These are phyloP conservation scores for Cucurbita moschata DNA, from an alignment of 306 rosid genomes.

Conservation along the genomic window DNA sequence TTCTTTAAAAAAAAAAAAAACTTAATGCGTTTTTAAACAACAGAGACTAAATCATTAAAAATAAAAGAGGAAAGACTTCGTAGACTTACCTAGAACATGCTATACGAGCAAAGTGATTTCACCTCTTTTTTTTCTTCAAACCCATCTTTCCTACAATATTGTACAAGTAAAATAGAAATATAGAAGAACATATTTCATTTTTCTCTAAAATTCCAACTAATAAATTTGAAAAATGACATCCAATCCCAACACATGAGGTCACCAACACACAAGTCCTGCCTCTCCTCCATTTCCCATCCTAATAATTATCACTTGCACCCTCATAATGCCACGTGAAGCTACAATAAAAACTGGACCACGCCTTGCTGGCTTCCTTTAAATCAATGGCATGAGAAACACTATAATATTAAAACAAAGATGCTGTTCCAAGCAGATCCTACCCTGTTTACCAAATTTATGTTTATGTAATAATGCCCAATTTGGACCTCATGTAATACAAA, in stretches of 20 bases:
- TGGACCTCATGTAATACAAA: background rate
- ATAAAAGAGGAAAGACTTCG: background rate
- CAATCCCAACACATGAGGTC: background rate
- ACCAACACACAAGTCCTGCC: background rate
- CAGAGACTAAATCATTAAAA: background rate
- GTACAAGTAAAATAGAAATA: background rate
- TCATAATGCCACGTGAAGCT: slow-evolving; percentile 1
- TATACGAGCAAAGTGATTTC: background rate
- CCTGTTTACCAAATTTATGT: background rate
- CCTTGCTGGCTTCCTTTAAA: background rate
- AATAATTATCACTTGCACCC: background rate
- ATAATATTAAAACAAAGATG: background rate
- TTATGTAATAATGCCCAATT: background rate
- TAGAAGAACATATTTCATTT: background rate
- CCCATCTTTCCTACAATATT: background rate
- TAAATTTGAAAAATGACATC: background rate
- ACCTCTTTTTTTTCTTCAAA: background rate
- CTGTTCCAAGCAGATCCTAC: background rate
- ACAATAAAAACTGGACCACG: background rate
- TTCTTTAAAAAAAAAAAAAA: too few species aligned
- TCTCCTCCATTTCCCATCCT: background rate
- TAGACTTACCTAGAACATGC: background rate
- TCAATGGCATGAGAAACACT: background rate
- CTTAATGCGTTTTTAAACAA: background rate
- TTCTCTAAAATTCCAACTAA: background rate